phyloP scores from a whole-genome alignment of 1,139 yeast genomes.

The Blastobotrys persicus region DNA sequence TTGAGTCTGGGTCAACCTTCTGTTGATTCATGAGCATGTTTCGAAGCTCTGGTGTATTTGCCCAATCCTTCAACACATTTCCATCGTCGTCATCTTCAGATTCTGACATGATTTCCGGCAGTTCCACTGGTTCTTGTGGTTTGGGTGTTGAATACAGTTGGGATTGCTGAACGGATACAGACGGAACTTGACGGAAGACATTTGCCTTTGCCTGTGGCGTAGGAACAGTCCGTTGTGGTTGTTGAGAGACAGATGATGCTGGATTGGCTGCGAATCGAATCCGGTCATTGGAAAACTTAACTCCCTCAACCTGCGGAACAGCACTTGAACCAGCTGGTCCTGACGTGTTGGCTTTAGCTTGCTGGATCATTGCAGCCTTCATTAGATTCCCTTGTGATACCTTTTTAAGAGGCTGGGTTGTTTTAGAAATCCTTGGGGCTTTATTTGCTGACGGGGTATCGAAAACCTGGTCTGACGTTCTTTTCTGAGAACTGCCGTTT shows the following conservation, averaged over 20 bases:
- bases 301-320: slow-evolving; percentile 36
- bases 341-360: slow-evolving; percentile 28
- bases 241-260: slow-evolving; percentile 13
- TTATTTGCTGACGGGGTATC: slow-evolving; percentile 15
- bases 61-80: slow-evolving; percentile 66
- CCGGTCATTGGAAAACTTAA: slow-evolving; percentile 38
- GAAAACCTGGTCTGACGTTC: slow-evolving; percentile 22
- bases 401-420: slow-evolving; percentile 14
- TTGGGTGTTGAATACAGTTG: slow-evolving; percentile 6
- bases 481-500: slow-evolving; percentile 9
- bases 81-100: slow-evolving; percentile 58
- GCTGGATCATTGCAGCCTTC: slow-evolving; percentile 38
- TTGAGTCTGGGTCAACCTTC: slow-evolving; percentile 61
- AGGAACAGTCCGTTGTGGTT: slow-evolving; percentile 9
- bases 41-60: slow-evolving; percentile 60
- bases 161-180: slow-evolving; percentile 20
- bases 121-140: slow-evolving; percentile 23
- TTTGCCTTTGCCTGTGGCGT: slow-evolving; percentile 13
- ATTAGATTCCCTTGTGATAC: slow-evolving; percentile 27
- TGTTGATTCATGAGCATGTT: slow-evolving; percentile 55
- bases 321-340: slow-evolving; percentile 19
- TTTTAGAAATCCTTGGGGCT: slow-evolving; percentile 15
- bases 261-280: slow-evolving; percentile 32
- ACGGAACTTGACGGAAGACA: slow-evolving; percentile 19
- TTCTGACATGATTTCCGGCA: slow-evolving; percentile 51